Conservation (phyloP, 495 filamentous ascomycete species). For the Aspergillus homomorphus region DNA sequence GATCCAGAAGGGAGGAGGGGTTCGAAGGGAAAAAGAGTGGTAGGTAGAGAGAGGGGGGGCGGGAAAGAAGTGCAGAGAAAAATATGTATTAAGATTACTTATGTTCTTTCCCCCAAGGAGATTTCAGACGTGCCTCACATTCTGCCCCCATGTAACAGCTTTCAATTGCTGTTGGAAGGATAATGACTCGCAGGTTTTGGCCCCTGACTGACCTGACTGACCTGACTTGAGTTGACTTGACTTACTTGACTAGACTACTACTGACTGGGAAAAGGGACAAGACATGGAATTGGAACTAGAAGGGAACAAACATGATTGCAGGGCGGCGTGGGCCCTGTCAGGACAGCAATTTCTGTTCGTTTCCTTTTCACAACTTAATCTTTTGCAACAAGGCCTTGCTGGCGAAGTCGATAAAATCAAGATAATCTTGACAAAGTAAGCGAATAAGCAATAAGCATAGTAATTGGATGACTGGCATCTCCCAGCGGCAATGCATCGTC, state of each 20-base stretch:
- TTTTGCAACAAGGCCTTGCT: background rate
- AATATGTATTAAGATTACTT: conserved; percentile 5
- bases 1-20: conserved; percentile 1
- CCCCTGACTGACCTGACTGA: background rate
- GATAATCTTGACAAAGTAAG: background rate
- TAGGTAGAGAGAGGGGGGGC: background rate
- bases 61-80: conserved; percentile 3
- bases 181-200: conserved; percentile 20
- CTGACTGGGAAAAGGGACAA: background rate
- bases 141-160: conserved; percentile 14
- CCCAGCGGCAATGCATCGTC: conserved; percentile 9
- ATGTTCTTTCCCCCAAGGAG: background rate
- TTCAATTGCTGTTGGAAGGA: background rate
- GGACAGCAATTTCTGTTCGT: conserved; percentile 3
- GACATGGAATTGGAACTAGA: no score
- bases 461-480: conserved; percentile 6
- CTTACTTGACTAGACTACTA: background rate
- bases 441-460: background rate
- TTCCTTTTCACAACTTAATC: conserved; percentile 3
- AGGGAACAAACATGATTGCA: conserved; percentile 11
- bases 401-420: conserved; percentile 1
- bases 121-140: conserved; percentile 8
- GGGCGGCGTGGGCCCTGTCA: conserved; percentile 15
- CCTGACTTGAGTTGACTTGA: no score
- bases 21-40: no score